Base-by-base conservation (phyloP, 2,329 filamentous ascomycete species). In the Aschersonia sp. region DNA sequence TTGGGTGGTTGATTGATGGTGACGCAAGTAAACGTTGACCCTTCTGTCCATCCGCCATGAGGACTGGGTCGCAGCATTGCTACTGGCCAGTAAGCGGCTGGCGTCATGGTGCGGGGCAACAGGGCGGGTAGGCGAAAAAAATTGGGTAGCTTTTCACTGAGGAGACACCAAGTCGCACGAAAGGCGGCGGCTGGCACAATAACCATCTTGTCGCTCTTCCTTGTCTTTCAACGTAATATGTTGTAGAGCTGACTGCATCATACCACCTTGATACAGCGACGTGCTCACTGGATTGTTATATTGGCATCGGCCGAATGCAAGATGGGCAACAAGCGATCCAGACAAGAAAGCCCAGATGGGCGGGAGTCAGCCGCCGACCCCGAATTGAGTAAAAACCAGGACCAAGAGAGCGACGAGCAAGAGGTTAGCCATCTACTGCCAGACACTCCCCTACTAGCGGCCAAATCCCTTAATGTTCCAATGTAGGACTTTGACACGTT, bases 401-500 rank as follows among this genome's bases (percentile, higher is more conserved):
- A 70, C 47, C 66, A 71, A 51, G 72, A 72, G 50, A 69, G 67
- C 60, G 74, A 72, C 12, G 74, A 77, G 52, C 73, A 74, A 48
- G 75, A 77, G 58, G 76, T 73, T 55, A 56, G 42, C 20, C 30
- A 44, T 30, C 44, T 10, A 12, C 35, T 12, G 35, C 35, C 35
- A 7, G 12, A 7, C 7, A 38, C 35, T 9, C 7, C 35, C 7
- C 3, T 12, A 38, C 7, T 5, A 20, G 44, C n/a, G 30, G 30
- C 31, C 4, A 52, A 30, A 20, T 44, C 40, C 46, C 48, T 55
- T 40, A 54, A 48, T 4, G 3, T 20, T 43, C 30, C 20, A 30
- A 38, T 7, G 5, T 48, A 94, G 86, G 87, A 95, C 59, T 84
- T 89, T 59, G 85, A 95, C 61, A 84, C 91, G 64, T 80, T 98